phyloP scores from a whole-genome alignment of 345 rosid genomes.

The Moringa oleifera region DNA sequence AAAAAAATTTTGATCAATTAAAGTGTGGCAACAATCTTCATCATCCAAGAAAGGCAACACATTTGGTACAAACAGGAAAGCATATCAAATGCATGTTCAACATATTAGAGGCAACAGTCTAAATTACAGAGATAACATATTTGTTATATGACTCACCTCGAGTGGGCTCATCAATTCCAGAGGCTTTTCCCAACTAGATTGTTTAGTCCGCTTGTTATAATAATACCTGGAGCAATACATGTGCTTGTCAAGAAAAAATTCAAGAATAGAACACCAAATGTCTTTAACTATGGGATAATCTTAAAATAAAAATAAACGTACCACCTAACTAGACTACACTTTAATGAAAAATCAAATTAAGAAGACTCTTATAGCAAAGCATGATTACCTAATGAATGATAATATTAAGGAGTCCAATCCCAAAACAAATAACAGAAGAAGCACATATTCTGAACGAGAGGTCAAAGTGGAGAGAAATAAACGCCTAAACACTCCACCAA shows the following conservation, averaged over 20 bases:
- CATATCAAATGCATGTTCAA: constrained; percentile 8
- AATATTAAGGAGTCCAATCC: neutral
- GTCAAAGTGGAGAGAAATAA: neutral
- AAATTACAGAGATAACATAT: constrained; percentile 8
- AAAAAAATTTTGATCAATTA: constrained; percentile 25
- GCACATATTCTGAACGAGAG: too few relatives aligned
- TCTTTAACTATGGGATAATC: too few relatives aligned
- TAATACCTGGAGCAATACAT: constrained; percentile 58
- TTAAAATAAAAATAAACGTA: neutral
- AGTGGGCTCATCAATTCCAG: constrained; percentile 89
- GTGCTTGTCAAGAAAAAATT: constrained; percentile 4
- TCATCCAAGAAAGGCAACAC: constrained; percentile 20
- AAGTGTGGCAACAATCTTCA: constrained; percentile 20
- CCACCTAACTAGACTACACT: too few relatives aligned
- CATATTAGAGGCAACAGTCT: constrained; percentile 6
- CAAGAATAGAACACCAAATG: neutral
- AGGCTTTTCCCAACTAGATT: constrained; percentile 99
- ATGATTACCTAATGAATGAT: neutral
- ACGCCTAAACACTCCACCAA: constrained; percentile 7
- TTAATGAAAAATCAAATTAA: too few relatives aligned
- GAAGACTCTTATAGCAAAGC: neutral
- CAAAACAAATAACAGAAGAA: too few relatives aligned
- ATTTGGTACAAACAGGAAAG: constrained; percentile 8
- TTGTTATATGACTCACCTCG: constrained; percentile 55
- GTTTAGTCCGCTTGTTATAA: constrained; percentile 87